These are phyloP conservation scores for Pythium phragmitis DNA, from an alignment of 352 stramenopile species.

Conservation along the genomic window DNA sequence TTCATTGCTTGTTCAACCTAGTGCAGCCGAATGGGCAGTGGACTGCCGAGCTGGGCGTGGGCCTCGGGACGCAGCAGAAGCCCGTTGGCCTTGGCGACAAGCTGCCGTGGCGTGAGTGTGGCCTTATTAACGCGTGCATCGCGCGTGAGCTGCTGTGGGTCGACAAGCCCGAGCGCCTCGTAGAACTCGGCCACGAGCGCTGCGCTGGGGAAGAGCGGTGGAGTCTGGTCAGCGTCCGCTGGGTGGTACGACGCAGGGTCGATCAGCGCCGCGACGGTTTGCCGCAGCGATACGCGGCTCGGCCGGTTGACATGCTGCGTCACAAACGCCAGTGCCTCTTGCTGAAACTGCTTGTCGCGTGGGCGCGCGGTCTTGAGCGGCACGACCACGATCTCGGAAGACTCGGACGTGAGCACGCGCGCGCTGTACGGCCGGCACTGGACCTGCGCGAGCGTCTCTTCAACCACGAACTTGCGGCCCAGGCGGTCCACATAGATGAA, in stretches of 20 bases:
- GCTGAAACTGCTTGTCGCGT: slow-evolving; percentile 64
- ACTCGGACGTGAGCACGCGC: slow-evolving; percentile 68
- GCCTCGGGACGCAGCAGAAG: slow-evolving; percentile 35
- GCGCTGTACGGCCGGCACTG: slow-evolving; percentile 79
- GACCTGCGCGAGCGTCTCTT: slow-evolving; percentile 78
- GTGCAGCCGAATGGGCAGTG: slow-evolving; percentile 68
- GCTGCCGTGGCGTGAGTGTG: slow-evolving; percentile 49
- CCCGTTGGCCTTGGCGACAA: slow-evolving; percentile 39
- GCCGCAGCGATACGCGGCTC: slow-evolving; percentile 65
- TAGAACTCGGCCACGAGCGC: slow-evolving; percentile 71
- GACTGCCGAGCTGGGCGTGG: slow-evolving; percentile 39
- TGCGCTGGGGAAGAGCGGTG: slow-evolving; percentile 49
- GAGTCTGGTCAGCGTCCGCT: slow-evolving; percentile 10
- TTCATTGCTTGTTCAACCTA: slow-evolving; percentile 4
- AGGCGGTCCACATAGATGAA: slow-evolving; percentile 82
- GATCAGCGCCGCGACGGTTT: slow-evolving; percentile 49
- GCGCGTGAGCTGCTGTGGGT: slow-evolving; percentile 37
- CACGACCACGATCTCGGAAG: slow-evolving; percentile 76
- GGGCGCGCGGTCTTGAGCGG: slow-evolving; percentile 55
- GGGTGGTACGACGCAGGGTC: slow-evolving; percentile 30
- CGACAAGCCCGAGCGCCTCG: slow-evolving; percentile 58
- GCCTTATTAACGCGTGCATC: slow-evolving; percentile 30
- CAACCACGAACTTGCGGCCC: slow-evolving; percentile 80
- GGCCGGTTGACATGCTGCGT: slow-evolving; percentile 42
- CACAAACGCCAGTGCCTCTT: slow-evolving; percentile 59